Conservation (phyloP, 1,284 basidiomycete species). For the Butyriboletus appendiculatus region DNA sequence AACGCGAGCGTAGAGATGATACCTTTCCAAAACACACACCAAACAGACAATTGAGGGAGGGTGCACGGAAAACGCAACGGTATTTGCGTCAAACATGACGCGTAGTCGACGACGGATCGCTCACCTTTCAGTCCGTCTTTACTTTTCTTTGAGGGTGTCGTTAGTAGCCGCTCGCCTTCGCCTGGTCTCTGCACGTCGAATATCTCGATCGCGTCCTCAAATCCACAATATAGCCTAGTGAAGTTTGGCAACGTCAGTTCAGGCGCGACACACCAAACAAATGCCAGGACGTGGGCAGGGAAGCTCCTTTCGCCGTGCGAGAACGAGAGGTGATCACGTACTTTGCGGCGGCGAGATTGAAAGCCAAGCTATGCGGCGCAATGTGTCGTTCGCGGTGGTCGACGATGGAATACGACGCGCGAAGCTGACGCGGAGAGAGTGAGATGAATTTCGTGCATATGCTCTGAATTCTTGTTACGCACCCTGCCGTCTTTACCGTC, state of each 20-base stretch:
- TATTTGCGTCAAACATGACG: not conserved
- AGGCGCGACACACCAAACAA: not conserved
- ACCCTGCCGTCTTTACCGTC: constrained; percentile 81
- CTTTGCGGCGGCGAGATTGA: constrained; percentile 71
- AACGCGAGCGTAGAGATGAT: constrained; percentile 85
- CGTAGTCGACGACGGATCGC: not conserved
- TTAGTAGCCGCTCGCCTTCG: constrained; percentile 72
- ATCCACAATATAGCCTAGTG: constrained; percentile 84
- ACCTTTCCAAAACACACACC: constrained; percentile 46
- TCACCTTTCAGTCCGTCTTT: constrained; percentile 84
- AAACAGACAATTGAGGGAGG: not conserved
- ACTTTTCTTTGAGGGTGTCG: constrained; percentile 75
- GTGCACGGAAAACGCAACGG: not conserved
- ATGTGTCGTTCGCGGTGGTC: constrained; percentile 89
- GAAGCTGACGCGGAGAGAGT: constrained; percentile 7
- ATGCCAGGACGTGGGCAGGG: not conserved
- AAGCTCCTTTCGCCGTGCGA: not conserved
- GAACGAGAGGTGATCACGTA: constrained; percentile 35
- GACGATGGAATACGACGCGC: constrained; percentile 90
- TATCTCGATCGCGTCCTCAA: constrained; percentile 86
- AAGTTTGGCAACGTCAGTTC: not conserved
- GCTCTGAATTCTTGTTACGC: constrained; percentile 22
- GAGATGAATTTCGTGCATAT: not conserved
- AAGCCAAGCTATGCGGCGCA: constrained; percentile 81
- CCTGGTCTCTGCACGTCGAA: constrained; percentile 79